A percentile compares a stretch with the other conserved stretches of the same genome.
Evolutionary conservation across 371 early-diverging fungal species (phyloP).

Genomic region (Saksenaea vasiformis): DNA sequence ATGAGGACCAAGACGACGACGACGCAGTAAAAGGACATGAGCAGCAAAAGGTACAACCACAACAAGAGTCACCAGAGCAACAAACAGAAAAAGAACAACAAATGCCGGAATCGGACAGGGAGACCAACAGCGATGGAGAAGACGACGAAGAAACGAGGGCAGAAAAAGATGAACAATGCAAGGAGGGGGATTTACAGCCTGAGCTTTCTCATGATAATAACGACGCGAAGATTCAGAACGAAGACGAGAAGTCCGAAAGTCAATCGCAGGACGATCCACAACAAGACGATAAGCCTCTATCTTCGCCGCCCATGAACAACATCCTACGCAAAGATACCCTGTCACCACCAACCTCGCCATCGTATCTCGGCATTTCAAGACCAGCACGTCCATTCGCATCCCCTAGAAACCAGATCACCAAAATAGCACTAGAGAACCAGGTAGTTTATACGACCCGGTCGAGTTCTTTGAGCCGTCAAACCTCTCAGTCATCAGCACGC

Average conservation of each 20-base stretch:
- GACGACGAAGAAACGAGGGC: neutral
- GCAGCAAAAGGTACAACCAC: neutral
- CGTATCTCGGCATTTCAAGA: neutral
- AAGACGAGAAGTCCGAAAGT: neutral
- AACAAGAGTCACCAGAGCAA: neutral
- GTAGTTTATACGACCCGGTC: conserved; percentile 31
- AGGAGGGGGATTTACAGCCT: neutral
- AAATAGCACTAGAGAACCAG: conserved; percentile 9
- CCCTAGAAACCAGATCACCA: conserved; percentile 14
- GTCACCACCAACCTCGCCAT: neutral
- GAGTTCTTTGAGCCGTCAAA: conserved; percentile 32
- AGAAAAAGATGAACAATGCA: neutral
- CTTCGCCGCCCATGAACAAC: neutral
- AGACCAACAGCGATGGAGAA: neutral
- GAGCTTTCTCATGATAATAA: neutral
- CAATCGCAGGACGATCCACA: neutral
- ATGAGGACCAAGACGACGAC: neutral
- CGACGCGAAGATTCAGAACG: neutral
- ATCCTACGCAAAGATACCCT: neutral
- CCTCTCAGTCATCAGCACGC: conserved; percentile 6
- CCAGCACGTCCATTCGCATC: neutral
- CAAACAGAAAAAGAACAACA: neutral
- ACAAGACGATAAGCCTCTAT: neutral
- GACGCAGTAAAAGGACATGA: neutral
- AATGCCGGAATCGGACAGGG: neutral